These are phyloP conservation scores for Aureobasidium sp. DNA, from an alignment of 2,329 filamentous ascomycete genomes.

Conservation along the genomic window DNA sequence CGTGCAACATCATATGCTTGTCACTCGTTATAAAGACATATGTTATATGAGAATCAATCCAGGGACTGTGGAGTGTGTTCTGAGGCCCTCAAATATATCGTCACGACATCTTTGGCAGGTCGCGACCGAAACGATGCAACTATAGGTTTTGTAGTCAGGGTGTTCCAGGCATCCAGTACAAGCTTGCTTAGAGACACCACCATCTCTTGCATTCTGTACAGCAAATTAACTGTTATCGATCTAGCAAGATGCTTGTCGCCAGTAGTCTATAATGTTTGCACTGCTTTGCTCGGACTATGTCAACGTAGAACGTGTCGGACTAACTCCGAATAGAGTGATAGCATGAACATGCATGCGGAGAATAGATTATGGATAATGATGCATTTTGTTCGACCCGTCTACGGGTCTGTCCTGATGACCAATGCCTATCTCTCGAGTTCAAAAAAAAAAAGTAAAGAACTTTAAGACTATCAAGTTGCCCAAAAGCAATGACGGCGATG, in stretches of 20 bases:
- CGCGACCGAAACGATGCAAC: neutral
- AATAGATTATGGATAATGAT: neutral
- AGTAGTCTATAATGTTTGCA: neutral
- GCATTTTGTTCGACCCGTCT: neutral
- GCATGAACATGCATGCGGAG: neutral
- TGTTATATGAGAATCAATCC: neutral
- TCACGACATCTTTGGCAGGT: neutral
- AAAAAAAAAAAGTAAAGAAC: neutral
- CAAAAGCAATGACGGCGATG: neutral
- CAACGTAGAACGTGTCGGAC: neutral
- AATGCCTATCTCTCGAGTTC: neutral
- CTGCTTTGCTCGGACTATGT: neutral
- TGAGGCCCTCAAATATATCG: too few species aligned
- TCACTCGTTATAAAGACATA: neutral
- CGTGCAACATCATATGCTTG: neutral
- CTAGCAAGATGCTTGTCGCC: neutral
- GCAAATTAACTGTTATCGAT: neutral
- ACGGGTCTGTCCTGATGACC: neutral
- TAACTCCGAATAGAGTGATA: neutral
- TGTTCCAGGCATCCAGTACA: neutral
- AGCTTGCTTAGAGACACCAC: neutral
- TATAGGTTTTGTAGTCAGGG: neutral
- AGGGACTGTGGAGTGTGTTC: neutral
- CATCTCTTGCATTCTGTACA: neutral
- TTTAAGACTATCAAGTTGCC: slow-evolving; percentile 1